Evolutionary conservation across 169 alveolate genomes (phyloP).

Genomic region (Eimeria zaria): DNA sequence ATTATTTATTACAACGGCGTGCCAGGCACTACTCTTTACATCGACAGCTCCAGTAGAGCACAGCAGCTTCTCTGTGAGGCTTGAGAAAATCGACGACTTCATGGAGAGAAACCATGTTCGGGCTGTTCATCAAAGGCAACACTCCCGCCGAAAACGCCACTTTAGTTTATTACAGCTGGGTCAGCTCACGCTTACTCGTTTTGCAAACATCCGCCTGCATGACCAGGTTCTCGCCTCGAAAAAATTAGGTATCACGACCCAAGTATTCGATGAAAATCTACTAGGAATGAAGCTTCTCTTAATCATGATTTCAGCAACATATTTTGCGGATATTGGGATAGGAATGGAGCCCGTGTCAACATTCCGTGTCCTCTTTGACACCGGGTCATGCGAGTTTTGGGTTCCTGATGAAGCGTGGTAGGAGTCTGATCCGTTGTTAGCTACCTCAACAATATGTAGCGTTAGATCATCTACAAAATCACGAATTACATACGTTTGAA

Average conservation of each 20-base stretch:
- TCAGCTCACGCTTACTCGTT: conserved; percentile 40
- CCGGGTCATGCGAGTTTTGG: conserved; percentile 87
- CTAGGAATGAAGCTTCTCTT: background rate
- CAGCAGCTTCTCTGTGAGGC: conserved; percentile 53
- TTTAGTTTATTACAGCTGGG: conserved; percentile 68
- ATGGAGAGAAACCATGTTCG: conserved; percentile 70
- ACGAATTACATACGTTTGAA: background rate
- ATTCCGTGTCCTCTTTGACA: conserved; percentile 85
- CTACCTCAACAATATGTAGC: background rate
- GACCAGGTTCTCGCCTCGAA: conserved; percentile 84
- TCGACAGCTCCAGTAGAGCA: conserved; percentile 41
- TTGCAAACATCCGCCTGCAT: conserved; percentile 78
- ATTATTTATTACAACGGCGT: background rate
- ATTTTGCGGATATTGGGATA: conserved; percentile 83
- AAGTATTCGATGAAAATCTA: background rate
- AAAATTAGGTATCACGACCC: conserved; percentile 40
- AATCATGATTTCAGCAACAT: conserved; percentile 67
- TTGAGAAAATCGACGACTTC: conserved; percentile 42
- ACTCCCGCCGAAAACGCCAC: background rate
- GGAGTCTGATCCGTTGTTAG: background rate
- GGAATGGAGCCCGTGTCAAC: conserved; percentile 78
- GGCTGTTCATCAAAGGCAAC: conserved; percentile 28
- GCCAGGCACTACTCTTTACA: conserved; percentile 2
- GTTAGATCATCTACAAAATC: background rate
- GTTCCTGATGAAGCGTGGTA: conserved; percentile 86